These are phyloP conservation scores for Byssothecium circinans DNA, from an alignment of 2,329 filamentous ascomycete genomes.

Conservation along the genomic window DNA sequence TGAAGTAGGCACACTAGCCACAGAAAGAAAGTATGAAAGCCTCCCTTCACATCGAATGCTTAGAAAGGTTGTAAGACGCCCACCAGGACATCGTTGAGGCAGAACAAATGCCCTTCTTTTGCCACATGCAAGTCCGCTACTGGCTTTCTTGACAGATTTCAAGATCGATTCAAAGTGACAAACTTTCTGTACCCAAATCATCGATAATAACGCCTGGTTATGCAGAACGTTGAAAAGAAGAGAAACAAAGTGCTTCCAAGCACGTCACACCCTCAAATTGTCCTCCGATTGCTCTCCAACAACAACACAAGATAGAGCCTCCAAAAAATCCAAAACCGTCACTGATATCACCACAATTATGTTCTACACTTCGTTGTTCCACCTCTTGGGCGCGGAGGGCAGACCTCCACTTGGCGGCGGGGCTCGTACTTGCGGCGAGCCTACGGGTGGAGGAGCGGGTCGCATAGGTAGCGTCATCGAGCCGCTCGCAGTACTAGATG, in stretches of 20 bases:
- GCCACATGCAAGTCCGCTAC: too few species aligned
- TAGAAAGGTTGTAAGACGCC: too few species aligned
- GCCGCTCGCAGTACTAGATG: conserved; percentile 44
- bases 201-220: neutral
- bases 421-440: conserved; percentile 28
- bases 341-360: neutral
- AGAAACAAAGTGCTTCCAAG: neutral
- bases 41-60: too few species aligned
- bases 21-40: too few species aligned
- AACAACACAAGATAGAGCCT: neutral
- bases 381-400: conserved; percentile 33
- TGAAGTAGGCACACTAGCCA: too few species aligned
- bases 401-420: conserved; percentile 26
- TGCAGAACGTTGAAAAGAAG: neutral
- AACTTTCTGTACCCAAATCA: neutral
- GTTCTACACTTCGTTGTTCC: conserved; percentile 37
- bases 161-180: too few species aligned
- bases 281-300: neutral
- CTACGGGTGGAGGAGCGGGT: conserved; percentile 43
- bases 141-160: too few species aligned
- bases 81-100: too few species aligned
- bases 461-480: conserved; percentile 51
- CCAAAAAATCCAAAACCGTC: neutral
- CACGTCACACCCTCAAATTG: neutral
- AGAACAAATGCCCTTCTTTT: too few species aligned